A percentile compares a stretch with the other conserved stretches of the same genome.
phyloP scores from a whole-genome alignment of 306 rosid species.

The Sechiopsis laciniata region DNA sequence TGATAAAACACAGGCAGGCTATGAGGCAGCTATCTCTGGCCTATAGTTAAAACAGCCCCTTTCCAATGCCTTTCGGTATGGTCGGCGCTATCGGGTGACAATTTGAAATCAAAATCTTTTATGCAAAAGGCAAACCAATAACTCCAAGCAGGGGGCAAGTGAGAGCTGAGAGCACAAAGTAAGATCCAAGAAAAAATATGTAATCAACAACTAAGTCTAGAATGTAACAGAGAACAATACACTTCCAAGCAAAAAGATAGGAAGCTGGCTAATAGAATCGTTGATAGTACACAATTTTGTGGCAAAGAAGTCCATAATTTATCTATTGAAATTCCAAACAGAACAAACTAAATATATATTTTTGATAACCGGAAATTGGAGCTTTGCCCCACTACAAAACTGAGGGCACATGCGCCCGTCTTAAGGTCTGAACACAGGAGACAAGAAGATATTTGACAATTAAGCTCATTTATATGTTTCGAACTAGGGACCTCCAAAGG shows the following conservation, averaged over 20 bases:
- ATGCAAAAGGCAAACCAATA: not conserved
- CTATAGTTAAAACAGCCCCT: not conserved
- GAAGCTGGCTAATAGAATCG: not conserved
- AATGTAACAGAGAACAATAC: not conserved
- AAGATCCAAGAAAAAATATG: not conserved
- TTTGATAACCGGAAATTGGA: no score
- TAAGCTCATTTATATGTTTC: no score
- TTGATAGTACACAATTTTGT: not conserved
- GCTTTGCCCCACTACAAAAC: no score
- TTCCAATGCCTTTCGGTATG: not conserved
- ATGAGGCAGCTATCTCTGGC: not conserved
- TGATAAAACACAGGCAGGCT: not conserved
- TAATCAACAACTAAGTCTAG: not conserved
- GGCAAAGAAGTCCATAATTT: not conserved
- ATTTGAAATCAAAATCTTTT: no score
- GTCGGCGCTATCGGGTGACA: no score
- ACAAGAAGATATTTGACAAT: no score
- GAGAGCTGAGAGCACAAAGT: not conserved
- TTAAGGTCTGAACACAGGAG: no score
- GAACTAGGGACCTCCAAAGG: no score
- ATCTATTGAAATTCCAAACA: not conserved
- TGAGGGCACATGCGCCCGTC: no score
- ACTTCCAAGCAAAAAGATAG: not conserved
- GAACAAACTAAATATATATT: no score
- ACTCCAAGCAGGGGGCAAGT: not conserved